Conservation (phyloP, 371 early-diverging fungal genomes). For the Nematocida sp. region DNA sequence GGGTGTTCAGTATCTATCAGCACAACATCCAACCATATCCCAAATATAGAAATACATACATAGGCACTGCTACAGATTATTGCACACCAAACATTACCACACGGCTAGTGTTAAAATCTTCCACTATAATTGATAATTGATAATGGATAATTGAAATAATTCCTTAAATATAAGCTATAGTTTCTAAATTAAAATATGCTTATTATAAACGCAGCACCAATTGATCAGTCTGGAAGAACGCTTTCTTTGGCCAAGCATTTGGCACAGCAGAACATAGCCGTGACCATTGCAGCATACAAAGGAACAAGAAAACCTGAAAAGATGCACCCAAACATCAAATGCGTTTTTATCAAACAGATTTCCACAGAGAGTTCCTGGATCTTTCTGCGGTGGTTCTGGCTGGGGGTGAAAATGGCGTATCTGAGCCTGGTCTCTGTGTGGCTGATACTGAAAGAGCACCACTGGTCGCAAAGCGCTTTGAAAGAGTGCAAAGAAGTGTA, state of each 20-base stretch:
- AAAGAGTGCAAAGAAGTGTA: neutral
- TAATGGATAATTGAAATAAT: no score
- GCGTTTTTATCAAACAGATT: slow-evolving; percentile 12
- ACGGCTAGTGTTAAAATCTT: no score
- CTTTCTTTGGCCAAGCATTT: slow-evolving; percentile 10
- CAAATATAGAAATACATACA: no score
- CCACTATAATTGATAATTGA: no score
- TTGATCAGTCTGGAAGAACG: slow-evolving; percentile 45
- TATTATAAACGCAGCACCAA: slow-evolving; percentile 39
- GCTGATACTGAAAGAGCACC: neutral
- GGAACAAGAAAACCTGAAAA: neutral
- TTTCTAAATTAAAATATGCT: no score
- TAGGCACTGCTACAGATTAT: no score
- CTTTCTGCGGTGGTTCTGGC: neutral
- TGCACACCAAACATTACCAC: no score
- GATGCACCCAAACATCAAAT: neutral
- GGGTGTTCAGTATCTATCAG: no score
- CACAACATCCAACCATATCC: no score
- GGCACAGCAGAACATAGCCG: neutral
- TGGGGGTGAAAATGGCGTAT: slow-evolving; percentile 11
- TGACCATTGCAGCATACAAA: slow-evolving; percentile 3
- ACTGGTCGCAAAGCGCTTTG: neutral
- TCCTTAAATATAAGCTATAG: no score
- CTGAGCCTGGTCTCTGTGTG: neutral
- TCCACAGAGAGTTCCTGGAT: neutral